A percentile compares a stretch with the other conserved stretches of the same genome.
phyloP scores from a whole-genome alignment of 305 asterid species.

The Fraxinus baroniana region DNA sequence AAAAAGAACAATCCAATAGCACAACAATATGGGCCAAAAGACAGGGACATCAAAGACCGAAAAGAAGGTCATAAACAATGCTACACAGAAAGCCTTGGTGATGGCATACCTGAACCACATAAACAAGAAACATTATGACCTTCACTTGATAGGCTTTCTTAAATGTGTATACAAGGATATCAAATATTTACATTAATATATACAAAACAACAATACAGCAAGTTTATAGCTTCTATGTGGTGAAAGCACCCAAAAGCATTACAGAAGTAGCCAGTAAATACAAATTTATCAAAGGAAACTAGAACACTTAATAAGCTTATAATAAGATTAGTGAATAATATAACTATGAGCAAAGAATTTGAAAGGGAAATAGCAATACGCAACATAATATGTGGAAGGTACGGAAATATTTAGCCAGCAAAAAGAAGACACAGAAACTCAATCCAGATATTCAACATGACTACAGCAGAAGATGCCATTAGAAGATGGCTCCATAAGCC shows the following conservation, averaged over 20 bases:
- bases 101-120: constrained; percentile 75
- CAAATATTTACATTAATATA: neutral
- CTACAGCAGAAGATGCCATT: neutral
- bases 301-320: neutral
- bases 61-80: constrained; percentile 80
- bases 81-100: constrained; percentile 84
- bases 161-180: neutral
- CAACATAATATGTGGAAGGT: neutral
- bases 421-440: neutral
- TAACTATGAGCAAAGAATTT: neutral
- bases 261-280: neutral
- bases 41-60: constrained; percentile 89
- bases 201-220: neutral
- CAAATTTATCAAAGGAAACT: neutral
- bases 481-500: neutral
- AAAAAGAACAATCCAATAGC: constrained; percentile 87
- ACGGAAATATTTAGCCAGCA: neutral
- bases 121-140: constrained; percentile 12
- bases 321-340: neutral
- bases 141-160: neutral
- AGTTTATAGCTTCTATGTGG: neutral
- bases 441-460: neutral
- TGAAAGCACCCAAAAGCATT: neutral
- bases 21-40: constrained; percentile 85
- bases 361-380: neutral